A percentile compares a stretch with the other conserved stretches of the same genome.
phyloP scores from a whole-genome alignment of 2,329 filamentous ascomycete genomes.

The Pestalotiopsis sp. region DNA sequence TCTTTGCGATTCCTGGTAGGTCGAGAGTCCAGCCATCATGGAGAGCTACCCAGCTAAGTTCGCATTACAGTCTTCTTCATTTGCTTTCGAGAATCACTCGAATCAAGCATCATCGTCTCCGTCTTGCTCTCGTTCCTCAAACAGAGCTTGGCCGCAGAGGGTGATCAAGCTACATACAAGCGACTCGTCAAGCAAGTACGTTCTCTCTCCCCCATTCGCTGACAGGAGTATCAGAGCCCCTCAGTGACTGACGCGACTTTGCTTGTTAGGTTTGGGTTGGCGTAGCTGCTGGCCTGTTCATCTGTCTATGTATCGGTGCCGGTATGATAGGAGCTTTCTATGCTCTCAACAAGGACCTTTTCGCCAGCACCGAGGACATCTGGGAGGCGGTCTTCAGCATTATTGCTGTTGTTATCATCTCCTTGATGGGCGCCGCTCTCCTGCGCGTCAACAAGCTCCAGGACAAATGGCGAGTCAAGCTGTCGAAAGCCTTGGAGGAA shows the following conservation, averaged over 20 bases:
- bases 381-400: constrained; percentile 83
- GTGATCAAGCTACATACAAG: constrained; percentile 67
- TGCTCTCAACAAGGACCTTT: constrained; percentile 67
- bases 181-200: constrained; percentile 65
- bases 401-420: constrained; percentile 78
- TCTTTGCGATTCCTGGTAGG: background rate
- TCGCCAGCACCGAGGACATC: constrained; percentile 70
- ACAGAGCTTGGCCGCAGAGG: constrained; percentile 70
- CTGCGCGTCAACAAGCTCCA: constrained; percentile 82
- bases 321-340: constrained; percentile 77
- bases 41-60: constrained; percentile 26
- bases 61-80: constrained; percentile 73
- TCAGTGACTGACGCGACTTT: background rate
- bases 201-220: background rate
- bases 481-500: constrained; percentile 68
- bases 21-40: background rate
- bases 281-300: constrained; percentile 60
- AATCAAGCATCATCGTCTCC: constrained; percentile 83
- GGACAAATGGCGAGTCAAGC: constrained; percentile 85
- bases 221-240: no score
- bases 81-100: constrained; percentile 82
- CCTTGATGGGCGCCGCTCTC: constrained; percentile 77
- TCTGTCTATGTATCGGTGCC: constrained; percentile 67
- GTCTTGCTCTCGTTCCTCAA: constrained; percentile 86
- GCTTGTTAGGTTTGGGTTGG: constrained; percentile 67